These are phyloP conservation scores for Teratosphaeria epicoccoides DNA, from an alignment of 2,329 filamentous ascomycete genomes.

Conservation along the genomic window DNA sequence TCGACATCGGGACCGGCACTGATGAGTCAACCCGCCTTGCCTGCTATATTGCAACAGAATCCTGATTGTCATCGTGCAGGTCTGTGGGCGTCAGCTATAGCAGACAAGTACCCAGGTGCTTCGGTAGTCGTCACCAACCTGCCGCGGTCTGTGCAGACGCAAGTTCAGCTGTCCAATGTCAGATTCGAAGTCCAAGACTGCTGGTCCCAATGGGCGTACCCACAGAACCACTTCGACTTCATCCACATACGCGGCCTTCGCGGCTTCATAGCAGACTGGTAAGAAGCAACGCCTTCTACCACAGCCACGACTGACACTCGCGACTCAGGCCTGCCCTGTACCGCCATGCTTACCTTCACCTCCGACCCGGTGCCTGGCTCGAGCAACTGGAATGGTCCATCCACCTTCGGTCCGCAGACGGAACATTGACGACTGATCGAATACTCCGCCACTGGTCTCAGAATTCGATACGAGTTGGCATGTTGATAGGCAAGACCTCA, in stretches of 20 bases:
- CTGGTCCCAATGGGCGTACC: constrained; percentile 31
- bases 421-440: constrained; percentile 15
- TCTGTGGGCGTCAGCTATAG: constrained; percentile 22
- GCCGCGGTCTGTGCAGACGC: constrained; percentile 21
- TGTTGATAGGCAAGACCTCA: constrained; percentile 19
- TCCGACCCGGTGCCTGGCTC: constrained; percentile 33
- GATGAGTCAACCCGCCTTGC: constrained; percentile 19
- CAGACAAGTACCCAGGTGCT: constrained; percentile 21
- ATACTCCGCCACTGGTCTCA: constrained; percentile 18
- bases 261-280: constrained; percentile 33
- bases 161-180: constrained; percentile 28
- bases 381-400: constrained; percentile 32
- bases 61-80: background rate
- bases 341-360: constrained; percentile 26
- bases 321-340: constrained; percentile 27
- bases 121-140: constrained; percentile 31
- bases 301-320: background rate
- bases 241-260: constrained; percentile 33
- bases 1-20: constrained; percentile 35
- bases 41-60: too few species aligned
- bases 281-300: constrained; percentile 13
- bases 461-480: constrained; percentile 13
- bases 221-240: constrained; percentile 29
- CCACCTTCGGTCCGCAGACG: constrained; percentile 20
- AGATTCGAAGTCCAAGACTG: constrained; percentile 37